Evolutionary conservation across 2,329 filamentous ascomycete genomes (phyloP), one percentile per base, ranked within the genome.

Genomic region (Colletotrichum phormii): DNA sequence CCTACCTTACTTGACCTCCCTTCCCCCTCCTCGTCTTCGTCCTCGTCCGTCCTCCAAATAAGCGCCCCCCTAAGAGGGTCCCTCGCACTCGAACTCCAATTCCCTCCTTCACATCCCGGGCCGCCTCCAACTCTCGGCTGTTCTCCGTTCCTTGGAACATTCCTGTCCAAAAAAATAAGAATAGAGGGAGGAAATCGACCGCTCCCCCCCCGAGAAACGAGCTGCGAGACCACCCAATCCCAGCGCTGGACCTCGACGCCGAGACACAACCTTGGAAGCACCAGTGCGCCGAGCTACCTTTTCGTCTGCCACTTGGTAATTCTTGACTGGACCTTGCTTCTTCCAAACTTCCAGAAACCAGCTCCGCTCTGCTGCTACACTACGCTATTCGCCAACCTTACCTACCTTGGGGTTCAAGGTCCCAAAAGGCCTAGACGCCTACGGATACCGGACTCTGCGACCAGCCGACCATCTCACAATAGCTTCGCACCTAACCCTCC

Each of bases 231-330:
- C 15, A 5, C 12, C 31, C 49, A 57, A 63, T 29, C 29, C 58
- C 26, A 68, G 33, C 13, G 7, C 15, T 13, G 18, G 49, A 53
- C 26, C 49, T 58, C n/a, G 42, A 37, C 26, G 26, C 66, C 66
- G 62, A 69, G 67, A 64, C 61, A 42, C 37, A 63, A 54, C 18
- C 18, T 49, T 49, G 42, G 18, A 49, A 33, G 54, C 37, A 70
- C 53, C 37, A 65, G n/a, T 46, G 22, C 18, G 37, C 54, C 24
- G 24, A 55, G 6, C 42, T 42, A 35, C 29, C 24, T 62, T 18
- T 57, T n/a, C 12, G 46, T 57, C 51, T 18, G 57, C 60, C 59
- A 37, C 67, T 58, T 58, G 35, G 42, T 49, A 49, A 18, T 49
- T 51, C 53, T 55, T 29, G 5, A 51, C 42, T 26, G 46, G 29